Conservation (phyloP, 1,284 basidiomycete genomes). For the Afroboletus lepidellus region DNA sequence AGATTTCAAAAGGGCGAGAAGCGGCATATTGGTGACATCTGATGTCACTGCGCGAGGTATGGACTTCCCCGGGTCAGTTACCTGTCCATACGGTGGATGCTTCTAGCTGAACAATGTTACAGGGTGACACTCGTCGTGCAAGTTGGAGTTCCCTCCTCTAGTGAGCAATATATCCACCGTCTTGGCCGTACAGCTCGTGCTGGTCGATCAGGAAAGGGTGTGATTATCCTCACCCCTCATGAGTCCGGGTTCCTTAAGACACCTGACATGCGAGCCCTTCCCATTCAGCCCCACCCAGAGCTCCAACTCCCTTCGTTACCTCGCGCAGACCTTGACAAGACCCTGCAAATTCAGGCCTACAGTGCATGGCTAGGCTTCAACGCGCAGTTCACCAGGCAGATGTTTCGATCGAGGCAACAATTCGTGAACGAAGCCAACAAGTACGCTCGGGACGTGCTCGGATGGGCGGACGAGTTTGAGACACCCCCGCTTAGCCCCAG, state of each 20-base stretch:
- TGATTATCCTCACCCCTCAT: constrained; percentile 54
- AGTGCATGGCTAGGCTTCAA: constrained; percentile 62
- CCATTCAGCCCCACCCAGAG: constrained; percentile 34
- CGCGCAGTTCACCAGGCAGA: constrained; percentile 40
- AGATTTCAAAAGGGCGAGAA: constrained; percentile 46
- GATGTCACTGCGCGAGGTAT: constrained; percentile 92
- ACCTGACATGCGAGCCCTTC: constrained; percentile 42
- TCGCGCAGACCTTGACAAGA: constrained; percentile 31
- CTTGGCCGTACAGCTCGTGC: constrained; percentile 91
- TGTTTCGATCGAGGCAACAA: constrained; percentile 42
- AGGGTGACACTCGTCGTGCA: constrained; percentile 62
- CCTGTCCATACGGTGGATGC: constrained; percentile 48
- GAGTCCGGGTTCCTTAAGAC: constrained; percentile 55
- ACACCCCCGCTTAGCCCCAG: constrained; percentile 47
- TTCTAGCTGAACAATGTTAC: constrained; percentile 16
- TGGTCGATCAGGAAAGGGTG: constrained; percentile 63
- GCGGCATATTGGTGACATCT: constrained; percentile 74
- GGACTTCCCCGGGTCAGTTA: constrained; percentile 76
- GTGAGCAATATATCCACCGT: constrained; percentile 87
- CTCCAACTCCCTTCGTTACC: constrained; percentile 25
- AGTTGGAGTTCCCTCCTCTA: constrained; percentile 74
- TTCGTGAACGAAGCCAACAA: constrained; percentile 46
- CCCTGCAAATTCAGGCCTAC: constrained; percentile 53
- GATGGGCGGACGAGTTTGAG: constrained; percentile 37
- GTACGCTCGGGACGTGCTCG: constrained; percentile 44